A percentile compares a stretch with the other conserved stretches of the same genome.
These are phyloP conservation scores for Physaria fendleri DNA, from an alignment of 345 rosid genomes.

Conservation along the genomic window DNA sequence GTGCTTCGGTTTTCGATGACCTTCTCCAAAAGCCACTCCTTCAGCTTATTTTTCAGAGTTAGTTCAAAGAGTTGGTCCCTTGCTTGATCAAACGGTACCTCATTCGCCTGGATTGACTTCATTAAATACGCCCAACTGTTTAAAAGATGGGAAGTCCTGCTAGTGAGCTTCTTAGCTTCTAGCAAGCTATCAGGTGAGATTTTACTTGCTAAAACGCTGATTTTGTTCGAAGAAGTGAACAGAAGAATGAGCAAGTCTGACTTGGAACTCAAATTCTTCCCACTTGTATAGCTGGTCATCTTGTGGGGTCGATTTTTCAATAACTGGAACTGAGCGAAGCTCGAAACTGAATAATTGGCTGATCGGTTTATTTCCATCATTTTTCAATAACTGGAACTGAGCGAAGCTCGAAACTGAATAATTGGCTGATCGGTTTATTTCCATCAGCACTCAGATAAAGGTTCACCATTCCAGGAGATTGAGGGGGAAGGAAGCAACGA, in stretches of 20 bases:
- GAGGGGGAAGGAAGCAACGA: constrained; percentile 65
- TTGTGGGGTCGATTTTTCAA: constrained; percentile 24
- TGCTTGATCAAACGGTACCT: constrained; percentile 51
- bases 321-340: constrained; percentile 36
- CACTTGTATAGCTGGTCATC: constrained; percentile 41
- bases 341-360: constrained; percentile 78
- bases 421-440: constrained; percentile 70
- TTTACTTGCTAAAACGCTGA: constrained; percentile 49
- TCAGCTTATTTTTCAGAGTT: constrained; percentile 61
- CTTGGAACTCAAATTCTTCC: constrained; percentile 73
- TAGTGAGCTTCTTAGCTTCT: constrained; percentile 66
- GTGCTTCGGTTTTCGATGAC: constrained; percentile 54
- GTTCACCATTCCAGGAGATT: constrained; percentile 61
- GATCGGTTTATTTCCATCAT: constrained; percentile 80
- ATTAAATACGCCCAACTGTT: constrained; percentile 64
- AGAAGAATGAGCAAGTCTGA: constrained; percentile 77
- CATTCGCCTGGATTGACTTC: constrained; percentile 50
- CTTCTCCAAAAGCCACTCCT: constrained; percentile 90
- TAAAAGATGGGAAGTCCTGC: constrained; percentile 45
- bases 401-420: no score
- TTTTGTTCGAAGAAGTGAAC: constrained; percentile 58
- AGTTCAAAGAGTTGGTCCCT: constrained; percentile 63
- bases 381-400: no score
- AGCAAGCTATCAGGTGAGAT: constrained; percentile 45
- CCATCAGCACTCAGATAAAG: constrained; percentile 77